Evolutionary conservation across 257 asterid genomes (phyloP).

Genomic region (Rubia yunnanensis): DNA sequence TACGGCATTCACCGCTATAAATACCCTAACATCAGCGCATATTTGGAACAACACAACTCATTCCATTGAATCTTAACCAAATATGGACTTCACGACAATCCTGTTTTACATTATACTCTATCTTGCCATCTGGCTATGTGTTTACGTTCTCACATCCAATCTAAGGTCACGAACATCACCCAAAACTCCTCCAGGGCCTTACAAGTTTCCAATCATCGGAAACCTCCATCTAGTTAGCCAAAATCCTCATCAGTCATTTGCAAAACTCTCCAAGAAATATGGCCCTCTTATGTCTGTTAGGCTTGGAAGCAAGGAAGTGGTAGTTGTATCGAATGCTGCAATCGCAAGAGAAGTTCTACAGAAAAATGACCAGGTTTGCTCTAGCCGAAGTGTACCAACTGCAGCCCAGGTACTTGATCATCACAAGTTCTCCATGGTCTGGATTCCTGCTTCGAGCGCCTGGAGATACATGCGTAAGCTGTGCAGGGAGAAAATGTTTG

Average conservation of each 20-base stretch:
- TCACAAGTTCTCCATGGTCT: constrained; percentile 12
- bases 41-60: no score
- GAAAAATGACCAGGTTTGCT: constrained; percentile 17
- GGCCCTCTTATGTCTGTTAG: constrained; percentile 35
- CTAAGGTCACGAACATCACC: neutral
- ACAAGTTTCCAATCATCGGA: constrained; percentile 15
- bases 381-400: constrained; percentile 4
- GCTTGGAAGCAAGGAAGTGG: constrained; percentile 17
- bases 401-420: neutral
- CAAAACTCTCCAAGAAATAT: constrained; percentile 17
- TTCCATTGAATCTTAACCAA: no score
- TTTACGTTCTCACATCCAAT: constrained; percentile 2
- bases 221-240: constrained; percentile 15
- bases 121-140: neutral
- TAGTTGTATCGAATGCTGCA: constrained; percentile 19
- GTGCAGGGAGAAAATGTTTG: constrained; percentile 17
- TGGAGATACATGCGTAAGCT: constrained; percentile 23
- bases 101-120: neutral
- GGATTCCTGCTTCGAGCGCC: constrained; percentile 4
- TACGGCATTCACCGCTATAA: no score
- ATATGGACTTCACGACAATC: neutral
- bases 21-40: no score
- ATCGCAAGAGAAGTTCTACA: constrained; percentile 20
- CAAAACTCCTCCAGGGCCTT: constrained; percentile 18
- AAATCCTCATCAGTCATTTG: constrained; percentile 16